A percentile compares a stretch with the other conserved stretches of the same genome.
phyloP scores from a whole-genome alignment of 768 basidiomycete genomes.

The Xerocomus spinulosus region DNA sequence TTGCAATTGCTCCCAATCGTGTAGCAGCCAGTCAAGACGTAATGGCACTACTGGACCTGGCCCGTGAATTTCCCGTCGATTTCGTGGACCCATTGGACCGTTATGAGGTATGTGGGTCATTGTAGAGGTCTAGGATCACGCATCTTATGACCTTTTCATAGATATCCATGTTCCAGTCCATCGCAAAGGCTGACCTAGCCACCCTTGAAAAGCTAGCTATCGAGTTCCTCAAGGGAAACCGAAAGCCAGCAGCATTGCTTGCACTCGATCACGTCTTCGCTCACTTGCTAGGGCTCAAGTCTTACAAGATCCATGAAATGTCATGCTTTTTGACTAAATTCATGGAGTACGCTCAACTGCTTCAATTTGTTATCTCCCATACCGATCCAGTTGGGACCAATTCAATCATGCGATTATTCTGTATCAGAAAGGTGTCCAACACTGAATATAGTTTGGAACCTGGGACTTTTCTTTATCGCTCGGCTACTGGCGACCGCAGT shows the following conservation, averaged over 20 bases:
- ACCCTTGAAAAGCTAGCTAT: slow-evolving; percentile 32
- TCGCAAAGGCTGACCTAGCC: slow-evolving; percentile 18
- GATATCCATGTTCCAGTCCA: slow-evolving; percentile 33
- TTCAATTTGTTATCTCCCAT: slow-evolving; percentile 2
- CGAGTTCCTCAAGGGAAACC: slow-evolving; percentile 20
- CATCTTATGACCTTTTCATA: background rate
- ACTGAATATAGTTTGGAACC: slow-evolving; percentile 7
- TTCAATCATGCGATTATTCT: slow-evolving; percentile 28
- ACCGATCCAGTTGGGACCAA: slow-evolving; percentile 5
- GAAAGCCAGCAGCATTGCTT: slow-evolving; percentile 4
- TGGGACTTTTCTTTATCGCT: slow-evolving; percentile 8
- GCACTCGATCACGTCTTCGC: slow-evolving; percentile 8
- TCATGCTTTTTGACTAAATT: slow-evolving; percentile 5
- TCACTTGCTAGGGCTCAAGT: slow-evolving; percentile 13
- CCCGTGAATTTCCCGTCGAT: slow-evolving; percentile 9
- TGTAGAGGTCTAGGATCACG: background rate
- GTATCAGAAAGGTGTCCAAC: slow-evolving; percentile 8
- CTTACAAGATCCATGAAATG: slow-evolving; percentile 18
- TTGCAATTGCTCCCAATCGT: slow-evolving; percentile 27
- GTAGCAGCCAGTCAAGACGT: slow-evolving; percentile 4
- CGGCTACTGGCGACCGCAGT: background rate
- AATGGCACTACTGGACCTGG: slow-evolving; percentile 25
- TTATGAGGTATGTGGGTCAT: slow-evolving; percentile 12
- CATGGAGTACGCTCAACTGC: slow-evolving; percentile 5
- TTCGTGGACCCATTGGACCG: slow-evolving; percentile 2